Evolutionary conservation across 768 basidiomycete genomes (phyloP).

Genomic region (Leccinum broughii): DNA sequence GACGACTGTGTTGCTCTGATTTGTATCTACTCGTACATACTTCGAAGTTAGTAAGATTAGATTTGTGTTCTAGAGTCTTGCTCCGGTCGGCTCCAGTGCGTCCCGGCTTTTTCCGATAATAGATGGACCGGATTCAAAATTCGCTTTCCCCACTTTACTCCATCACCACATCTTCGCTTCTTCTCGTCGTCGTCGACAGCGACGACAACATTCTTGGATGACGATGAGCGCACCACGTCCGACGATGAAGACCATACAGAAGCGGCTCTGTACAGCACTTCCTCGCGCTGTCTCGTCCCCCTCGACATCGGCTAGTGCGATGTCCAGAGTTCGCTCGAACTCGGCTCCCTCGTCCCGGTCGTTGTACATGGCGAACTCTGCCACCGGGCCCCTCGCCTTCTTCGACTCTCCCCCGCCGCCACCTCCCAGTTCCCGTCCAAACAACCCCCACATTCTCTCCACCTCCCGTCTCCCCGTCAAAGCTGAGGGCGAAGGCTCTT

Average conservation of each 20-base stretch:
- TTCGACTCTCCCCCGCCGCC: slow-evolving; percentile 43
- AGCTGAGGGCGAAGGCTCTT: slow-evolving; percentile 45
- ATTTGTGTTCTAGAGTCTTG: background rate
- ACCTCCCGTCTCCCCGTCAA: slow-evolving; percentile 48
- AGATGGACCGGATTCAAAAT: background rate
- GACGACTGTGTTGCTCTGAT: background rate
- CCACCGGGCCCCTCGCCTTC: slow-evolving; percentile 37
- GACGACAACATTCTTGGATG: slow-evolving; percentile 10
- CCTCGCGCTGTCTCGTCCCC: slow-evolving; percentile 35
- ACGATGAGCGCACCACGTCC: slow-evolving; percentile 39
- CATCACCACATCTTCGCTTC: background rate
- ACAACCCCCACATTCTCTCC: slow-evolving; percentile 39
- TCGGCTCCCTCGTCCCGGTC: slow-evolving; percentile 41
- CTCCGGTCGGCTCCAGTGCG: background rate
- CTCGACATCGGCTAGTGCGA: slow-evolving; percentile 32
- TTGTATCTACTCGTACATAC: slow-evolving; percentile 19
- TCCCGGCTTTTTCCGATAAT: slow-evolving; percentile 24
- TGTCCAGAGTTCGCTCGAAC: slow-evolving; percentile 46
- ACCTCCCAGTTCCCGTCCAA: slow-evolving; percentile 41
- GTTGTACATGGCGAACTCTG: slow-evolving; percentile 40
- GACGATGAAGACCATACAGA: slow-evolving; percentile 52
- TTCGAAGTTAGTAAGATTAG: background rate
- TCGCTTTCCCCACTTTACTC: background rate
- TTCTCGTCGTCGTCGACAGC: slow-evolving; percentile 13
- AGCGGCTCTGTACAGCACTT: slow-evolving; percentile 48